A percentile compares a stretch with the other conserved stretches of the same genome.
Evolutionary conservation across 1,139 yeast genomes (phyloP).

Genomic region (Arxiozyma bovina): DNA sequence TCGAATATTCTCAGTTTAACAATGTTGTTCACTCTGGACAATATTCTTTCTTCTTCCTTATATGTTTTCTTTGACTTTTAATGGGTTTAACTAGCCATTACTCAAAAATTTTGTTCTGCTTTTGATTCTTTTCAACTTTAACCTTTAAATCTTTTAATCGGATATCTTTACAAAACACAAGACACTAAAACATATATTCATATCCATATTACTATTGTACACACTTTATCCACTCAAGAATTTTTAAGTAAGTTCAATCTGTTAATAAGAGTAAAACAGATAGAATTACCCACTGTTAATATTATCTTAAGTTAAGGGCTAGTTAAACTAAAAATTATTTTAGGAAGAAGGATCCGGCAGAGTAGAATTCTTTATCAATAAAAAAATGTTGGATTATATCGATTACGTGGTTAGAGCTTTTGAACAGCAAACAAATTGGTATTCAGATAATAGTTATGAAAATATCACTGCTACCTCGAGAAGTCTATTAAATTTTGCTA

Average conservation of each 20-base stretch:
- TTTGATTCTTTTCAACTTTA: no score
- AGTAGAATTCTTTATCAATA: background rate
- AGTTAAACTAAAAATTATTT: no score
- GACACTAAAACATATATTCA: no score
- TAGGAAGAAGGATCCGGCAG: background rate
- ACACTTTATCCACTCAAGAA: no score
- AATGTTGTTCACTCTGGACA: background rate
- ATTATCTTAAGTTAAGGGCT: no score
- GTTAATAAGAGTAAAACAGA: background rate
- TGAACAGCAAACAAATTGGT: conserved; percentile 64
- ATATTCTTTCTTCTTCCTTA: no score
- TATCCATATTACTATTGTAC: no score
- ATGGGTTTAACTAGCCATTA: background rate
- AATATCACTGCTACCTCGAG: conserved; percentile 62
- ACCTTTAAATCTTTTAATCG: background rate
- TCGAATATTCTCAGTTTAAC: background rate
- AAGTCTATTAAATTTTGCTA: conserved; percentile 57
- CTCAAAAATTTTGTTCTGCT: background rate
- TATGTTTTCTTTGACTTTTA: background rate
- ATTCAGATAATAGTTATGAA: conserved; percentile 66
- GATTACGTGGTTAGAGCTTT: conserved; percentile 72
- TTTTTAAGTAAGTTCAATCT: no score
- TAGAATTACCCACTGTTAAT: background rate
- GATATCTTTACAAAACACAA: no score
- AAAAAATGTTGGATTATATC: conserved; percentile 68